Percentiles rank a stretch among this genome's conserved stretches.
Conservation (phyloP, 495 filamentous ascomycete species). For the Podospora pseudopauciseta region DNA sequence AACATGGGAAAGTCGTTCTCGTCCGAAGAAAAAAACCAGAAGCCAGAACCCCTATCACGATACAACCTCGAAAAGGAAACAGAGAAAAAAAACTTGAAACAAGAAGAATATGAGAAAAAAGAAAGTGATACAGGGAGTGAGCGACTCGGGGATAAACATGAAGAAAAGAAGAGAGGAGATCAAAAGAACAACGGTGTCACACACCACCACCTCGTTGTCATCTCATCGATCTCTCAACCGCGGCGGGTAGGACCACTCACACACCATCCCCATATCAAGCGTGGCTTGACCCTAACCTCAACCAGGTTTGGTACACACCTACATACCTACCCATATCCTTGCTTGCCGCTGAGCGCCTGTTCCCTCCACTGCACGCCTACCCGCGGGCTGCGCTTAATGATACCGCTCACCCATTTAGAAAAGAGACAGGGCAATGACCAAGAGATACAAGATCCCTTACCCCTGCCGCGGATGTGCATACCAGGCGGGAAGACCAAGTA, state of each 20-base stretch:
- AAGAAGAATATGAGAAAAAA: constrained; percentile 8
- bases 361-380: background rate
- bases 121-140: constrained; percentile 10
- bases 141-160: background rate
- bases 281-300: background rate
- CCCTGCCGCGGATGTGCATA: constrained; percentile 4
- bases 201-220: background rate
- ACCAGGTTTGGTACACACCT: too few species aligned
- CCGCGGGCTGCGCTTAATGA: constrained; percentile 20
- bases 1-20: background rate
- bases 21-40: background rate
- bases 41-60: background rate
- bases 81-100: constrained; percentile 16
- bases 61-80: background rate
- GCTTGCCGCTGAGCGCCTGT: background rate
- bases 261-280: background rate
- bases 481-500: background rate
- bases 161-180: constrained; percentile 11
- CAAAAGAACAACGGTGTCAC: background rate
- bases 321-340: background rate
- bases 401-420: constrained; percentile 3
- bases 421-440: background rate
- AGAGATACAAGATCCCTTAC: background rate
- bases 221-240: background rate
- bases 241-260: background rate